These are phyloP conservation scores for Pseudocercospora macadamiae DNA, from an alignment of 2,329 filamentous ascomycete species.

Conservation along the genomic window DNA sequence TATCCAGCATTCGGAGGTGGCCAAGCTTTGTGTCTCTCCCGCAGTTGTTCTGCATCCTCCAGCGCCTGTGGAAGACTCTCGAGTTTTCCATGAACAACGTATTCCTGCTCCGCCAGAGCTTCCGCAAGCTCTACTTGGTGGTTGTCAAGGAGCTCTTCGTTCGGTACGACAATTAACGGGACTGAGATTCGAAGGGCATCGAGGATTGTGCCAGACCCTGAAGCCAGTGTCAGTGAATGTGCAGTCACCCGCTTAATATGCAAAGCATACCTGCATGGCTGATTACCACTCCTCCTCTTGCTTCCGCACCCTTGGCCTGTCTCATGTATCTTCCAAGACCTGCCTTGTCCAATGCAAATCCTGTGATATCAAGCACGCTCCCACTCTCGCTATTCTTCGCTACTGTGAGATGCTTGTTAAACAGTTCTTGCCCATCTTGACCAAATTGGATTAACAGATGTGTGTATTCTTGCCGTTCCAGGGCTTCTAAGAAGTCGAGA, in stretches of 20 bases:
- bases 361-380: constrained; percentile 54
- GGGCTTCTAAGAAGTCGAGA: constrained; percentile 62
- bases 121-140: constrained; percentile 87
- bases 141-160: constrained; percentile 78
- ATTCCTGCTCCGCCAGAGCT: constrained; percentile 72
- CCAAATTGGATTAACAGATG: constrained; percentile 81
- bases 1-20: constrained; percentile 53
- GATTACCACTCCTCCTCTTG: constrained; percentile 71
- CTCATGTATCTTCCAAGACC: constrained; percentile 64
- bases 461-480: constrained; percentile 66
- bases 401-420: constrained; percentile 43
- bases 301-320: constrained; percentile 50
- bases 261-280: constrained; percentile 87
- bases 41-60: constrained; percentile 51
- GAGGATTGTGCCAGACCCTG: constrained; percentile 87
- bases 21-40: constrained; percentile 50
- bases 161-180: constrained; percentile 87
- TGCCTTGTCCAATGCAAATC: constrained; percentile 67
- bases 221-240: too few species aligned
- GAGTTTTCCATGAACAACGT: constrained; percentile 71
- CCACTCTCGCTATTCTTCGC: constrained; percentile 34
- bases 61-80: constrained; percentile 57
- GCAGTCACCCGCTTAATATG: too few species aligned
- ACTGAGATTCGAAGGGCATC: constrained; percentile 75
- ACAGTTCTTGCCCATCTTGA: constrained; percentile 61